These are phyloP conservation scores for Tricholoma hemisulphureum DNA, from an alignment of 768 basidiomycete genomes.

Conservation along the genomic window DNA sequence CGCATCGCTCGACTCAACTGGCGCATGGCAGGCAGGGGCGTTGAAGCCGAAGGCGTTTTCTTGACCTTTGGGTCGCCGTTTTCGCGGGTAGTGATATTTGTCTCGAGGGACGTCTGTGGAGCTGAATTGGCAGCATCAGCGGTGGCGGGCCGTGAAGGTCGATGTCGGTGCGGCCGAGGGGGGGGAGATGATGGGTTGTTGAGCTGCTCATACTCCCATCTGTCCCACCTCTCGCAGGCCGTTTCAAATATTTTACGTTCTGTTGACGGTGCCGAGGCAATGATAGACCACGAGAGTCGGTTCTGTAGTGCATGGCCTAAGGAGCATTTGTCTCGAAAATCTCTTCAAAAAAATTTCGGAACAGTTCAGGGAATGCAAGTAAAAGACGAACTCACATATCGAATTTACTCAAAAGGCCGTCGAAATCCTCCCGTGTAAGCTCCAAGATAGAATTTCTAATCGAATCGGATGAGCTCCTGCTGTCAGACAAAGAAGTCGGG, in stretches of 20 bases:
- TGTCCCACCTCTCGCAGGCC: conserved; percentile 57
- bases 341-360: conserved; percentile 37
- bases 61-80: neutral
- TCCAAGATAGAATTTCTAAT: conserved; percentile 40
- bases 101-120: neutral
- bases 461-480: conserved; percentile 21
- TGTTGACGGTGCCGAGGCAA: conserved; percentile 38
- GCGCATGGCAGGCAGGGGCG: conserved; percentile 27
- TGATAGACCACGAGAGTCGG: conserved; percentile 48
- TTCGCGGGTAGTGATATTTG: neutral
- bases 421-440: conserved; percentile 62
- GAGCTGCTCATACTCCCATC: conserved; percentile 40
- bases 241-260: conserved; percentile 57
- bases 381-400: conserved; percentile 45
- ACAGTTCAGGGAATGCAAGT: neutral
- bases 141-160: conserved; percentile 1
- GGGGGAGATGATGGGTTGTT: conserved; percentile 1
- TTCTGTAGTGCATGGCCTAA: conserved; percentile 45
- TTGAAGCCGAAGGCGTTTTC: conserved; percentile 10
- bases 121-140: neutral
- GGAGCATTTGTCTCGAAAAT: conserved; percentile 62
- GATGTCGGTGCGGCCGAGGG: conserved; percentile 2
- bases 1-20: conserved; percentile 54
- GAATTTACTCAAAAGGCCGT: conserved; percentile 54
- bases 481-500: conserved; percentile 10